These are phyloP conservation scores for Physcia stellaris DNA, from an alignment of 495 filamentous ascomycete genomes.

Conservation along the genomic window DNA sequence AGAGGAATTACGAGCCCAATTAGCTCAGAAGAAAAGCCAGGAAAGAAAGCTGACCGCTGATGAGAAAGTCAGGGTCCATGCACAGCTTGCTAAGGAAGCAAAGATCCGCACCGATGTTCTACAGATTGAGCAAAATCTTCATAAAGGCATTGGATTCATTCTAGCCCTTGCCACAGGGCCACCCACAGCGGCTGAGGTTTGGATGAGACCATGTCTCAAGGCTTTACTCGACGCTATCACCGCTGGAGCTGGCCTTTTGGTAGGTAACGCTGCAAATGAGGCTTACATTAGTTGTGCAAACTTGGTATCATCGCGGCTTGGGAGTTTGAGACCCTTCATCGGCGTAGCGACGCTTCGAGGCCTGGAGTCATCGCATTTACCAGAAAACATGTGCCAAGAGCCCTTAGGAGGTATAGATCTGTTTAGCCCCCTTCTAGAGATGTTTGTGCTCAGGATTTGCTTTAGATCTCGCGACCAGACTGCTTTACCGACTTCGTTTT, in stretches of 20 bases:
- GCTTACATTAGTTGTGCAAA: slow-evolving; percentile 66
- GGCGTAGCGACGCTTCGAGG: slow-evolving; percentile 76
- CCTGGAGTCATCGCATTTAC: slow-evolving; percentile 55
- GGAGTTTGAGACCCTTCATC: slow-evolving; percentile 61
- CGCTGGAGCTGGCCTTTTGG: slow-evolving; percentile 67
- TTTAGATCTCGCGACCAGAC: slow-evolving; percentile 68
- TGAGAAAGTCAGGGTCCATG: slow-evolving; percentile 79
- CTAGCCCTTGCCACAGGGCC: slow-evolving; percentile 69
- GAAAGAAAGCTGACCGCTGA: slow-evolving; percentile 81
- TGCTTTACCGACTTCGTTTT: slow-evolving; percentile 82
- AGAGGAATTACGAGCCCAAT: slow-evolving; percentile 72
- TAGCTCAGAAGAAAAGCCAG: slow-evolving; percentile 85
- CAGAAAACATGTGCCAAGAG: slow-evolving; percentile 59
- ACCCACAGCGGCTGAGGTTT: slow-evolving; percentile 67
- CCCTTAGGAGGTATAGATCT: no score
- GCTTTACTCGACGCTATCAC: slow-evolving; percentile 56
- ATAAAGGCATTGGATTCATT: slow-evolving; percentile 74
- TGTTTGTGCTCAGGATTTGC: no score
- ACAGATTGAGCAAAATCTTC: slow-evolving; percentile 50
- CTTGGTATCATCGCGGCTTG: slow-evolving; percentile 62
- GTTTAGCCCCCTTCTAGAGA: no score
- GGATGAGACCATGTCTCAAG: slow-evolving; percentile 69
- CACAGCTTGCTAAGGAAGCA: slow-evolving; percentile 76
- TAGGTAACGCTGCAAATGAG: slow-evolving; percentile 62
- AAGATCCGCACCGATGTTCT: slow-evolving; percentile 58